Evolutionary conservation across 2,329 filamentous ascomycete genomes (phyloP).

Genomic region (Pseudomassariella vexata): DNA sequence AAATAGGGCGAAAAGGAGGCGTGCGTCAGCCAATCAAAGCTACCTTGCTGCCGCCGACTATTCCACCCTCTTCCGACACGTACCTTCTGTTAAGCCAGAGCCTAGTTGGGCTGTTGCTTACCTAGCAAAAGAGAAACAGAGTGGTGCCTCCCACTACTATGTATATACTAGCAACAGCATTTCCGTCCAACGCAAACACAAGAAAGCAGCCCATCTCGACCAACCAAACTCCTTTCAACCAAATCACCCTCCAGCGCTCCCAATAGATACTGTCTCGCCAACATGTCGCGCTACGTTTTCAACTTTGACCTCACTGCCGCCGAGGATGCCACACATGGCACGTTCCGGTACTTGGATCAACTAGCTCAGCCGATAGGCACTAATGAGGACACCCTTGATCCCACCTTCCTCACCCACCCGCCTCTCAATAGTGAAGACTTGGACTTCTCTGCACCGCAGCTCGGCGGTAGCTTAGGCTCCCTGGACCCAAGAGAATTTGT

Average conservation of each 20-base stretch:
- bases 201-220: constrained; percentile 9
- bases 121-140: constrained; percentile 14
- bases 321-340: no score
- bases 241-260: not conserved
- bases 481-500: constrained; percentile 22
- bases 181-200: constrained; percentile 2
- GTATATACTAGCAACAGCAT: no score
- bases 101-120: not conserved
- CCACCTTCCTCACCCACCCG: constrained; percentile 7
- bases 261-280: constrained; percentile 4
- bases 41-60: not conserved
- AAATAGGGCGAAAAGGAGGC: constrained; percentile 15
- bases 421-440: constrained; percentile 11
- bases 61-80: constrained; percentile 15
- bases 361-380: no score
- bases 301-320: constrained; percentile 11
- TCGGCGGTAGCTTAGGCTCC: constrained; percentile 10
- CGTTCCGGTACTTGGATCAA: not conserved
- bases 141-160: constrained; percentile 6
- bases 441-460: constrained; percentile 3
- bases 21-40: constrained; percentile 10
- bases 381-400: constrained; percentile 5
- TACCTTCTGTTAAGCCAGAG: constrained; percentile 8
- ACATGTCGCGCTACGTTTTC: constrained; percentile 19
- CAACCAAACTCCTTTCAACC: constrained; percentile 10